Conservation (phyloP, 805 yeast species). For the Maudiozyma bulderi region DNA sequence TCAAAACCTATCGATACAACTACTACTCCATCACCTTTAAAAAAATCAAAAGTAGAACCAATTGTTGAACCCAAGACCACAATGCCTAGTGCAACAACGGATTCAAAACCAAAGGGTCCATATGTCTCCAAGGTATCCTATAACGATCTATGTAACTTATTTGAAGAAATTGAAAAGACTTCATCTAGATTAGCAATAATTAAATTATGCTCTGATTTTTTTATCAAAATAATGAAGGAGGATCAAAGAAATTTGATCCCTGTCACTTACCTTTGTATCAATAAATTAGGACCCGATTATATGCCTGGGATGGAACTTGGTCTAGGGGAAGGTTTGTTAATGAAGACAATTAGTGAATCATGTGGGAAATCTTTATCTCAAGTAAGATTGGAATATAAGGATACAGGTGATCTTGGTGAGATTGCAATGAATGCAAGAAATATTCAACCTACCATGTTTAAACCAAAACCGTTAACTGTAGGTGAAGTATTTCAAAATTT, state of each 20-base stretch:
- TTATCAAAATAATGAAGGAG: conserved; percentile 48
- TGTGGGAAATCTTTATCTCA: conserved; percentile 73
- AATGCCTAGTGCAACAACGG: neutral
- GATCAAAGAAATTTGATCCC: conserved; percentile 49
- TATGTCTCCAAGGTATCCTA: conserved; percentile 25
- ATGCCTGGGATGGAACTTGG: conserved; percentile 85
- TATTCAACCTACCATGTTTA: conserved; percentile 87
- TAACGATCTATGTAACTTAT: conserved; percentile 44
- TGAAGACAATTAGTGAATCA: conserved; percentile 82
- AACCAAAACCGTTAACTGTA: conserved; percentile 72
- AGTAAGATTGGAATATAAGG: conserved; percentile 63
- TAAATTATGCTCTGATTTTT: conserved; percentile 64
- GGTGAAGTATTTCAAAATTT: conserved; percentile 64
- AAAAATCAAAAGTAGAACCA: neutral
- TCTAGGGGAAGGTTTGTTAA: conserved; percentile 77
- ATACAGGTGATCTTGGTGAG: conserved; percentile 81
- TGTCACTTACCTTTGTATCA: conserved; percentile 77
- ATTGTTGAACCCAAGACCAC: neutral
- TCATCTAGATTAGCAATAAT: conserved; percentile 78
- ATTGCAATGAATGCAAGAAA: conserved; percentile 79
- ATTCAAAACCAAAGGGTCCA: neutral
- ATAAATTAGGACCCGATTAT: conserved; percentile 89
- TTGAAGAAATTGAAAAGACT: conserved; percentile 70
- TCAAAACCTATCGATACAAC: neutral
- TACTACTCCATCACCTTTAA: neutral